These are phyloP conservation scores for Hypoxylon crocopeplum DNA, from an alignment of 495 filamentous ascomycete species.

Conservation along the genomic window DNA sequence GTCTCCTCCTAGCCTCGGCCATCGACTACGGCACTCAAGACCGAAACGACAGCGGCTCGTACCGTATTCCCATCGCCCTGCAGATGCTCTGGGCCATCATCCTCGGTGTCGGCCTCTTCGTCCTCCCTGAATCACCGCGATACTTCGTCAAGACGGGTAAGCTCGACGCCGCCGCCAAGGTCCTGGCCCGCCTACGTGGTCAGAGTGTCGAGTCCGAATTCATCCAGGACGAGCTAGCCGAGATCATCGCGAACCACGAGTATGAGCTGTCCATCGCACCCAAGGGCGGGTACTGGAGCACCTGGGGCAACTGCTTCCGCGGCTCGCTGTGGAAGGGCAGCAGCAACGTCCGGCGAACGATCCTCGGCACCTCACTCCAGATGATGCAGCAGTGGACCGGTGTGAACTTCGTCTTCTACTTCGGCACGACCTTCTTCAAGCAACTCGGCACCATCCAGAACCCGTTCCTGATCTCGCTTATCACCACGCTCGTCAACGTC, in stretches of 20 bases:
- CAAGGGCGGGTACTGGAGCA: constrained; percentile 67
- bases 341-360: constrained; percentile 73
- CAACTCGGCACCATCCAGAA: constrained; percentile 64
- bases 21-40: constrained; percentile 73
- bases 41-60: constrained; percentile 66
- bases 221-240: constrained; percentile 73
- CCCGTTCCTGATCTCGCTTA: constrained; percentile 72
- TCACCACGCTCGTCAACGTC: constrained; percentile 78
- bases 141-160: constrained; percentile 79
- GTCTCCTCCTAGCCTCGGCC: constrained; percentile 72
- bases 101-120: constrained; percentile 63
- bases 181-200: constrained; percentile 72
- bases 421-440: constrained; percentile 72
- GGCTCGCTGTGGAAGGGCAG: constrained; percentile 62
- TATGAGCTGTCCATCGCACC: constrained; percentile 73
- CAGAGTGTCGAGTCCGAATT: constrained; percentile 68
- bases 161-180: constrained; percentile 64
- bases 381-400: constrained; percentile 70
- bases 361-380: constrained; percentile 76
- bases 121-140: constrained; percentile 80
- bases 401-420: constrained; percentile 65
- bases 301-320: constrained; percentile 70
- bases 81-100: constrained; percentile 76
- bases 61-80: constrained; percentile 75
- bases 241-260: constrained; percentile 85